Evolutionary conservation across 176 grass and related monocot species (phyloP).

Genomic region (Pontederia crassipes): DNA sequence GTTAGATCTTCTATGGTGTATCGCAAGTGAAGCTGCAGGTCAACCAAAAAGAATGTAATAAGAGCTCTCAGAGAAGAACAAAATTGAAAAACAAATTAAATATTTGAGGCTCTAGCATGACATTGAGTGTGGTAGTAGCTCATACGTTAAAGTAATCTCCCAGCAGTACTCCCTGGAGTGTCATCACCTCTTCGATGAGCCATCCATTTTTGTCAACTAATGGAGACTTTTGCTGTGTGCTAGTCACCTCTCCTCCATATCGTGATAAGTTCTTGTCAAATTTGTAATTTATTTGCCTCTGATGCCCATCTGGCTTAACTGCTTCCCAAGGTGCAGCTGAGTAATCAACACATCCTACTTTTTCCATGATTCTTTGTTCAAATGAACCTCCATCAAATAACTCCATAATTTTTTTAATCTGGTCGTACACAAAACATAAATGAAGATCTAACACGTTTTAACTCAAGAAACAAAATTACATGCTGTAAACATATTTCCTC

Average conservation of each 20-base stretch:
- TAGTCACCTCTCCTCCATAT: constrained; percentile 51
- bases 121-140: too few species aligned
- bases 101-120: neutral
- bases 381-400: constrained; percentile 68
- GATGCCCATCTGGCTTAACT: constrained; percentile 50
- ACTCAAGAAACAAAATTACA: neutral
- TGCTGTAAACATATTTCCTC: neutral
- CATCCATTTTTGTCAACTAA: constrained; percentile 68
- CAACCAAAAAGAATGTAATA: neutral
- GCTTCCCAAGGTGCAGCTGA: constrained; percentile 63
- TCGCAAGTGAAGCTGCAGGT: constrained; percentile 57
- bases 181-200: constrained; percentile 78
- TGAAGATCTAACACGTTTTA: constrained; percentile 9
- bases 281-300: constrained; percentile 72
- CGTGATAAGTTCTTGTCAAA: constrained; percentile 47
- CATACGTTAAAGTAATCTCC: constrained; percentile 75
- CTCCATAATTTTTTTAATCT: constrained; percentile 58
- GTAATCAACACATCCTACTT: constrained; percentile 72
- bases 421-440: constrained; percentile 17
- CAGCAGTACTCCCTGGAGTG: constrained; percentile 50
- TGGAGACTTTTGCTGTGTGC: constrained; percentile 73
- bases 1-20: constrained; percentile 54
- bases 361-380: constrained; percentile 71
- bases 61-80: neutral
- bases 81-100: constrained; percentile 5